These are phyloP conservation scores for Phytophthora syringae DNA, from an alignment of 352 stramenopile species.

Conservation along the genomic window DNA sequence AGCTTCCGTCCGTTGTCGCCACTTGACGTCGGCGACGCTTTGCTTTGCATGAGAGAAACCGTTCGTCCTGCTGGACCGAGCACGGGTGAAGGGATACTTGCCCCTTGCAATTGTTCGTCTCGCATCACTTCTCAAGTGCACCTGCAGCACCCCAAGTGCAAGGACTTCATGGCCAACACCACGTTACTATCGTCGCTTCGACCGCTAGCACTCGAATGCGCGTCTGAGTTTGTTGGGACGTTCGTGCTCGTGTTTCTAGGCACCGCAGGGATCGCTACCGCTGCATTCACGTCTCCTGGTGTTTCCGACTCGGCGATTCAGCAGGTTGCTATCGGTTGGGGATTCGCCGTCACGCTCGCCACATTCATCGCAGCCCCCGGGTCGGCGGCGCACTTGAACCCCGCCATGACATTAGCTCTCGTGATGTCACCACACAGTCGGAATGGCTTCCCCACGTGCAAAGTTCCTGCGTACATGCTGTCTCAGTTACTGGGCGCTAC, in stretches of 20 bases:
- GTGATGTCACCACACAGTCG: slow-evolving; percentile 40
- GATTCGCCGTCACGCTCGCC: slow-evolving; percentile 53
- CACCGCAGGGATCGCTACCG: slow-evolving; percentile 29
- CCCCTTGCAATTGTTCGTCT: slow-evolving; percentile 20
- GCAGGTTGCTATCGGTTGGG: slow-evolving; percentile 38
- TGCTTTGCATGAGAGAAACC: slow-evolving; percentile 25
- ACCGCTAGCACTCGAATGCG: slow-evolving; percentile 41
- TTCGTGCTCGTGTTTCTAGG: slow-evolving; percentile 52
- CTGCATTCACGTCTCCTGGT: slow-evolving; percentile 20
- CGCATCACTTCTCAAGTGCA: slow-evolving; percentile 19
- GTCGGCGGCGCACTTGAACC: slow-evolving; percentile 76
- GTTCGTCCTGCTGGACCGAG: slow-evolving; percentile 18
- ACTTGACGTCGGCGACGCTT: slow-evolving; percentile 31
- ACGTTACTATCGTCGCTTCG: slow-evolving; percentile 25
- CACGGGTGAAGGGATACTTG: neutral
- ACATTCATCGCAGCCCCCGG: slow-evolving; percentile 55
- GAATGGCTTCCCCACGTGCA: slow-evolving; percentile 39
- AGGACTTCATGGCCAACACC: slow-evolving; percentile 15
- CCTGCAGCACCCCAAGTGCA: neutral
- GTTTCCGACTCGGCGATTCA: slow-evolving; percentile 17
- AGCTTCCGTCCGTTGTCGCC: slow-evolving; percentile 6
- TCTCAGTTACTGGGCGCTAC: slow-evolving; percentile 68
- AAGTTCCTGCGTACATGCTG: slow-evolving; percentile 62
- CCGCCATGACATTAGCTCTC: slow-evolving; percentile 64
- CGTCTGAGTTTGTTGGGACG: slow-evolving; percentile 45